phyloP scores from a whole-genome alignment of 495 filamentous ascomycete genomes.

The Aspergillus mulundensis region DNA sequence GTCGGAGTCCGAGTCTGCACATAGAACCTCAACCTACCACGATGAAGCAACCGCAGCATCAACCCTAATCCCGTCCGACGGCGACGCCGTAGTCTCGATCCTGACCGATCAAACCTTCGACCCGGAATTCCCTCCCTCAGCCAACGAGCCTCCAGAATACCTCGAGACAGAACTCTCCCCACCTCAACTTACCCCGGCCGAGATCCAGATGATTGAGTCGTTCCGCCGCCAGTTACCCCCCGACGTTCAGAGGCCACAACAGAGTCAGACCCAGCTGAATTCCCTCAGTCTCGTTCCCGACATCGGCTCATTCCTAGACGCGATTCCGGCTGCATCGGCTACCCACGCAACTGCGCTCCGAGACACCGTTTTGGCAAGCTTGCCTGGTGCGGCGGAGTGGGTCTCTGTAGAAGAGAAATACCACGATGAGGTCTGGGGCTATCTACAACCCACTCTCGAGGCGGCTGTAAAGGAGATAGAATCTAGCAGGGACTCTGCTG shows the following conservation, averaged over 20 bases:
- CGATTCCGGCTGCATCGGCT: slow-evolving; percentile 4
- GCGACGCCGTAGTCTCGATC: slow-evolving; percentile 45
- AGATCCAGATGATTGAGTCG: slow-evolving; percentile 36
- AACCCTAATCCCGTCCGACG: slow-evolving; percentile 26
- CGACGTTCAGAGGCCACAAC: not conserved
- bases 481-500: slow-evolving; percentile 39
- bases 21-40: not conserved
- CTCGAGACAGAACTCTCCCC: slow-evolving; percentile 26
- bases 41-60: slow-evolving; percentile 3
- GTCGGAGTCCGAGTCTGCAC: too few species aligned
- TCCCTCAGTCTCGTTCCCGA: slow-evolving; percentile 40
- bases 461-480: slow-evolving; percentile 60
- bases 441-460: slow-evolving; percentile 56
- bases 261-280: slow-evolving; percentile 19
- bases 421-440: slow-evolving; percentile 77
- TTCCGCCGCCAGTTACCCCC: slow-evolving; percentile 25
- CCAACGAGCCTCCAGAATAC: slow-evolving; percentile 38
- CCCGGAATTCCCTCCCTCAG: slow-evolving; percentile 35
- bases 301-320: slow-evolving; percentile 35
- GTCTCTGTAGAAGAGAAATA: slow-evolving; percentile 60
- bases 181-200: slow-evolving; percentile 22
- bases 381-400: slow-evolving; percentile 51
- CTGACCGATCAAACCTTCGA: slow-evolving; percentile 51
- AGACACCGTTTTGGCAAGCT: slow-evolving; percentile 26
- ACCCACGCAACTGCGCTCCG: slow-evolving; percentile 19